A percentile compares a stretch with the other conserved stretches of the same genome.
phyloP scores from a whole-genome alignment of 2,329 filamentous ascomycete species.

The Microdochium paspali region DNA sequence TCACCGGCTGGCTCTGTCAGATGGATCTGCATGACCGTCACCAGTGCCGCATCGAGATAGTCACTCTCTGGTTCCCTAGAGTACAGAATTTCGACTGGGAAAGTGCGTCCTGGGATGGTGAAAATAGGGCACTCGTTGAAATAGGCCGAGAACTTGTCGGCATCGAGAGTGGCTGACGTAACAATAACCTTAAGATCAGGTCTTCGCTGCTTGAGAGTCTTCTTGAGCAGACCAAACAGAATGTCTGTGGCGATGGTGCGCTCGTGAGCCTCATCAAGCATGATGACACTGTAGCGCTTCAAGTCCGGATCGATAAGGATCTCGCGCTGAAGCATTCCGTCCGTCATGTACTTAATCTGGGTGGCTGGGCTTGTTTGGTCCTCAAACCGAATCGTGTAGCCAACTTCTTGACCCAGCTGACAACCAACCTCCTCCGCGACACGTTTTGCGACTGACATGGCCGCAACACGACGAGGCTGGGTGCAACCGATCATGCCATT shows the following conservation, averaged over 20 bases:
- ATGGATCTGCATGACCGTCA: constrained; percentile 97
- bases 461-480: constrained; percentile 91
- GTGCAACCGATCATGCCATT: constrained; percentile 90
- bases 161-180: constrained; percentile 91
- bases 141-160: constrained; percentile 94
- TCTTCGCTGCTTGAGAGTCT: constrained; percentile 74
- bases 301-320: constrained; percentile 87
- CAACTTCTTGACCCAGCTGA: constrained; percentile 81
- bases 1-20: constrained; percentile 86
- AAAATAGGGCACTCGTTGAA: constrained; percentile 96
- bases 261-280: constrained; percentile 97
- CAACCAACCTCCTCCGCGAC: constrained; percentile 94
- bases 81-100: constrained; percentile 92
- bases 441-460: constrained; percentile 95
- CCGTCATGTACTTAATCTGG: constrained; percentile 99
- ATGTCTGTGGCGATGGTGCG: constrained; percentile 94
- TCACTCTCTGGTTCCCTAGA: constrained; percentile 91
- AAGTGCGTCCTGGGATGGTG: constrained; percentile 90
- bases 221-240: constrained; percentile 87
- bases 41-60: constrained; percentile 87
- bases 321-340: constrained; percentile 95
- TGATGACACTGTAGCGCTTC: constrained; percentile 87
- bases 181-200: constrained; percentile 91
- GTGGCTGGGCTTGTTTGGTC: constrained; percentile 83
- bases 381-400: constrained; percentile 96